phyloP scores from a whole-genome alignment of 345 rosid genomes.

The Populus simonii region DNA sequence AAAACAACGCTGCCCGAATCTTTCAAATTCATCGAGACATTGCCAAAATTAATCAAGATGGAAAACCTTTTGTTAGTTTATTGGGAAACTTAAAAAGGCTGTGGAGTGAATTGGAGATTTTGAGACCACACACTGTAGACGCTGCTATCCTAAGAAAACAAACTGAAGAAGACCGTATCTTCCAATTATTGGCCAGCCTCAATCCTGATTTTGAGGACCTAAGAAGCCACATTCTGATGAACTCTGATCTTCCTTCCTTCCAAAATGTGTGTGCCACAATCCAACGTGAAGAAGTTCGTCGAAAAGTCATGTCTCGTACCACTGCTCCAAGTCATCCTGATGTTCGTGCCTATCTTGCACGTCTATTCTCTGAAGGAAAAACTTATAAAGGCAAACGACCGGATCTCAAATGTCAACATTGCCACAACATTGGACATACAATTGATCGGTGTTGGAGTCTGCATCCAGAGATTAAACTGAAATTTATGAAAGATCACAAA shows the following conservation, averaged over 20 bases:
- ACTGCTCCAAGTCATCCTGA: not conserved
- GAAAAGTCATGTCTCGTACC: not conserved
- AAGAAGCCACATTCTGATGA: not conserved
- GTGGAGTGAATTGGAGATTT: not conserved
- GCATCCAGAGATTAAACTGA: no score
- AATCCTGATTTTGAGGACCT: not conserved
- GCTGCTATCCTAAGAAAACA: not conserved
- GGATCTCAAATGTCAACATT: not conserved
- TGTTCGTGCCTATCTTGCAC: not conserved
- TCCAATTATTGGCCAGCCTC: not conserved
- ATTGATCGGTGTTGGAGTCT: no score
- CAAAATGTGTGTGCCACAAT: not conserved
- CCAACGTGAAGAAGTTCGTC: not conserved
- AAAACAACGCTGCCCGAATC: not conserved
- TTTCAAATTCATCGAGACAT: not conserved
- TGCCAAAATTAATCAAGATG: not conserved
- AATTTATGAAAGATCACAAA: no score
- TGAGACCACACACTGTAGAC: not conserved
- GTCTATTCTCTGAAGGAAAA: not conserved
- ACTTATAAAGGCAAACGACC: no score
- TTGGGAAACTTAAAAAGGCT: not conserved
- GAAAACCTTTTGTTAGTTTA: not conserved
- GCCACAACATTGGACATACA: not conserved
- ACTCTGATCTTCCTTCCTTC: not conserved
- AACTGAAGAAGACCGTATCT: not conserved